These are phyloP conservation scores for Leptomonas pyrrhocoris DNA, from an alignment of 208 protist genomes.

Conservation along the genomic window DNA sequence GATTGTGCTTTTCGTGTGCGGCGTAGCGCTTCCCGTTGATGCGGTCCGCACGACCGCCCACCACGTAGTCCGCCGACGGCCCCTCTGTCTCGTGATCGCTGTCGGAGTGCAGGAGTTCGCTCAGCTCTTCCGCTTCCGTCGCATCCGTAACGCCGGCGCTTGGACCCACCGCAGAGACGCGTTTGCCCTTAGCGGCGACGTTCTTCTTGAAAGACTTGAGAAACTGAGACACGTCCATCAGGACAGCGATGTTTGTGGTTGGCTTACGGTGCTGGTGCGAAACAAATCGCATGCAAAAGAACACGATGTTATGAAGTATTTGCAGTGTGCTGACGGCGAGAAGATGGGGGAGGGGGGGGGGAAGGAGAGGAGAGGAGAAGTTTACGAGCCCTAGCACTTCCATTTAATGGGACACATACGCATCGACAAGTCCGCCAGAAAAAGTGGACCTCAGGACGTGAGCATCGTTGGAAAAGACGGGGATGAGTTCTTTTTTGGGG, in stretches of 20 bases:
- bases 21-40: constrained; percentile 18
- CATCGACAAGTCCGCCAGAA: no score
- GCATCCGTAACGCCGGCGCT: no score
- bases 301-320: constrained; percentile 8
- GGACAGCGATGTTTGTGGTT: neutral
- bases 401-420: no score
- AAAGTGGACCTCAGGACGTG: no score
- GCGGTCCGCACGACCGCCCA: constrained; percentile 16
- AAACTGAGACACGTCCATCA: constrained; percentile 78
- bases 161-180: neutral
- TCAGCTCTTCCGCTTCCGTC: constrained; percentile 4
- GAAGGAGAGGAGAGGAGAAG: no score
- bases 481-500: no score
- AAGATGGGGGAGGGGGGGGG: no score
- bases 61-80: constrained; percentile 8
- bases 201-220: constrained; percentile 72
- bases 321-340: no score
- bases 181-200: constrained; percentile 9
- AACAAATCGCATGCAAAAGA: no score
- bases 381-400: no score
- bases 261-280: no score
- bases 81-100: constrained; percentile 20
- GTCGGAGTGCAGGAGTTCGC: constrained; percentile 18
- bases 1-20: constrained; percentile 9
- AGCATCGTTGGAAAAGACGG: no score